Conservation (phyloP, 495 filamentous ascomycete species). For the Hypoxylon subgilvum region DNA sequence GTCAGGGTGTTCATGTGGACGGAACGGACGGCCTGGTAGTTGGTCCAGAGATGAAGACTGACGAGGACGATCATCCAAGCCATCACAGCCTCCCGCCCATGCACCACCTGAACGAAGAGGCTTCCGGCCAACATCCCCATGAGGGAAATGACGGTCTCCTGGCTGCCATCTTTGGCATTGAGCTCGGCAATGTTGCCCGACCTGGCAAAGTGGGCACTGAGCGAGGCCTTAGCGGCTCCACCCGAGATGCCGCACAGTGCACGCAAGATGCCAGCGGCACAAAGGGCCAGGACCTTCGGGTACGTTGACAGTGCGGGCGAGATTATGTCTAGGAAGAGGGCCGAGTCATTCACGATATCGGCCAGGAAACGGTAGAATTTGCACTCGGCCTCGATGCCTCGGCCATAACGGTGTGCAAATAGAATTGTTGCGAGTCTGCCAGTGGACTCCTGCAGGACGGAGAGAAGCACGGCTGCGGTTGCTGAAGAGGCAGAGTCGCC, state of each 20-base stretch:
- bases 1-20: constrained; percentile 89
- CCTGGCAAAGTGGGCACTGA: constrained; percentile 89
- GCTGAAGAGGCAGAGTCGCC: constrained; percentile 85
- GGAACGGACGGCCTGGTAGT: constrained; percentile 82
- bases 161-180: constrained; percentile 94
- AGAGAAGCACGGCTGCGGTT: constrained; percentile 83
- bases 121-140: constrained; percentile 88
- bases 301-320: constrained; percentile 77
- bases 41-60: constrained; percentile 75
- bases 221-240: constrained; percentile 84
- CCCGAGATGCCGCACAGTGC: constrained; percentile 89
- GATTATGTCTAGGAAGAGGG: constrained; percentile 86
- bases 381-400: constrained; percentile 90
- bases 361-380: constrained; percentile 91
- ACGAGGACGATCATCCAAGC: constrained; percentile 73
- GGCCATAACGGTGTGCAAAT: constrained; percentile 85
- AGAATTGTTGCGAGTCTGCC: constrained; percentile 87
- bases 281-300: constrained; percentile 71
- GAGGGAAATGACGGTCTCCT: constrained; percentile 93
- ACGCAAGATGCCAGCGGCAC: constrained; percentile 75
- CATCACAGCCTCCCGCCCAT: constrained; percentile 76
- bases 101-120: constrained; percentile 76
- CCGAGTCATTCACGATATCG: constrained; percentile 90
- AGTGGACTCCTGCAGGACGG: constrained; percentile 82
- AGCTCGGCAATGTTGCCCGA: constrained; percentile 91